A percentile compares a stretch with the other conserved stretches of the same genome.
Conservation (phyloP, 192 early-diverging fungal genomes). For the Paraglomus brasilianum region DNA sequence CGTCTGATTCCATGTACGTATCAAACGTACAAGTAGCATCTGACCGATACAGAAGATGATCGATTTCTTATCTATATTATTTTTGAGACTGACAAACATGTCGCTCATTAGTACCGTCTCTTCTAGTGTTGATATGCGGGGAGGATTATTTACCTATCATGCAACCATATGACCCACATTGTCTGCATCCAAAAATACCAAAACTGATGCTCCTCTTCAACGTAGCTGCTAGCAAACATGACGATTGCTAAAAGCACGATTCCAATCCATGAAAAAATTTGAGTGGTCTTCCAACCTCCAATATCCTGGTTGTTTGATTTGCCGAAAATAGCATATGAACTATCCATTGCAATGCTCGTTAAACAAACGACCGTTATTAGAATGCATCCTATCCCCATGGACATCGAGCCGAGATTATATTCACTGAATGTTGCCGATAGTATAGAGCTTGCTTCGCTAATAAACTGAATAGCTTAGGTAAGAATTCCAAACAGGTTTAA, state of each 20-base stretch:
- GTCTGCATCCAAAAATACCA: slow-evolving; percentile 77
- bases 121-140: not conserved
- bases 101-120: not conserved
- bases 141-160: slow-evolving; percentile 37
- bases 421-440: slow-evolving; percentile 41
- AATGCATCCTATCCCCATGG: slow-evolving; percentile 39
- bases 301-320: slow-evolving; percentile 4
- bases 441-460: slow-evolving; percentile 36
- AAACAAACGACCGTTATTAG: slow-evolving; percentile 35
- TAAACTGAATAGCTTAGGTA: slow-evolving; percentile 30
- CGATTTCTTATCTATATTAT: not conserved
- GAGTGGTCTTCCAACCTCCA: slow-evolving; percentile 24
- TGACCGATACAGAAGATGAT: slow-evolving; percentile 32
- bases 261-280: slow-evolving; percentile 32
- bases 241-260: slow-evolving; percentile 52
- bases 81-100: not conserved
- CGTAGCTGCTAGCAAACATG: slow-evolving; percentile 63
- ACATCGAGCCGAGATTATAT: slow-evolving; percentile 39
- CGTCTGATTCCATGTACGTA: slow-evolving; percentile 49
- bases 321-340: not conserved
- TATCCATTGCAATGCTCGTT: not conserved
- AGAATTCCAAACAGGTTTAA: not conserved
- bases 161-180: slow-evolving; percentile 44
- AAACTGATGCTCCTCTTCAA: slow-evolving; percentile 75
- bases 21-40: slow-evolving; percentile 41